Percentiles rank a stretch among this genome's conserved stretches.
Conservation (phyloP, 1,284 basidiomycete species). For the Meripilus lineatus region DNA sequence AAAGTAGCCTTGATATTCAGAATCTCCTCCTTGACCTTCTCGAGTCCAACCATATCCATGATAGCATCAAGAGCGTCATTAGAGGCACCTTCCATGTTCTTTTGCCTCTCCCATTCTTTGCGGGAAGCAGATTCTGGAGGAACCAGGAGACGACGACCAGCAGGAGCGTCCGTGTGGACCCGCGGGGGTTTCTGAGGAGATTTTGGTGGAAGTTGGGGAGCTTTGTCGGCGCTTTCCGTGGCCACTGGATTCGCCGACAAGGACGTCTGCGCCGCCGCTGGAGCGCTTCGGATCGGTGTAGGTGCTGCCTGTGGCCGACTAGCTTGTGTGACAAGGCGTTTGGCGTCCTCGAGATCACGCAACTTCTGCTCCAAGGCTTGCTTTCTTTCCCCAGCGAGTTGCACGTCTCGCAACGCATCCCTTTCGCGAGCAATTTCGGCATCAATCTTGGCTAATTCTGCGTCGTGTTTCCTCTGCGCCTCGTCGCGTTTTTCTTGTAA, state of each 20-base stretch:
- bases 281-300: neutral
- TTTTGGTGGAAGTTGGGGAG: neutral
- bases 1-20: constrained; percentile 27
- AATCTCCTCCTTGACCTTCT: constrained; percentile 27
- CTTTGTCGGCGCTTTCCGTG: too few relatives aligned
- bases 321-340: neutral
- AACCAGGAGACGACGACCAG: too few relatives aligned
- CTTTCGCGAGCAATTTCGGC: constrained; percentile 21
- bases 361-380: constrained; percentile 27
- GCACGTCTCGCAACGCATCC: constrained; percentile 24
- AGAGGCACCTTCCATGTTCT: constrained; percentile 22
- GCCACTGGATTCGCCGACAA: too few relatives aligned
- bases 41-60: constrained; percentile 30
- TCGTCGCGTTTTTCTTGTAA: constrained; percentile 30
- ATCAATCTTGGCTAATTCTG: constrained; percentile 28
- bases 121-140: constrained; percentile 13
- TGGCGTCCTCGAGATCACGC: constrained; percentile 27
- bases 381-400: constrained; percentile 24
- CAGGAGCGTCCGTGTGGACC: too few relatives aligned
- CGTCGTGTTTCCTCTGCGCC: constrained; percentile 27
- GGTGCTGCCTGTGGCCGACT: neutral
- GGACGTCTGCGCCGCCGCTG: neutral
- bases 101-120: constrained; percentile 26
- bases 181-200: neutral
- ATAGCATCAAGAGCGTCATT: constrained; percentile 25